phyloP scores from a whole-genome alignment of 345 rosid genomes.

The Dipteronia dyeriana region DNA sequence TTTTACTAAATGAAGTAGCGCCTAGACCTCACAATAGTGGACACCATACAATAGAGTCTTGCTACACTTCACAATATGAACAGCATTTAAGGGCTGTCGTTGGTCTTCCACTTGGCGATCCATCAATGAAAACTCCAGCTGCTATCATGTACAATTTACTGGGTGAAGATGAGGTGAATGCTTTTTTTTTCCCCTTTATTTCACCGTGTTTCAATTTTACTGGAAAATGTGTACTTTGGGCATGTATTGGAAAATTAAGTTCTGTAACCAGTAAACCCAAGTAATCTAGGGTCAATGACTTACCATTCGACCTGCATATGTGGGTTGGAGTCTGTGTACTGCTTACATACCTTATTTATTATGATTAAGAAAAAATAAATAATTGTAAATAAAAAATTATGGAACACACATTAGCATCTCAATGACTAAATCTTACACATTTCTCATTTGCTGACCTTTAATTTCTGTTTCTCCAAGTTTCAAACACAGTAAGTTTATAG shows the following conservation, averaged over 20 bases:
- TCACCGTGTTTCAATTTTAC: not conserved
- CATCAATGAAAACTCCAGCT: constrained; percentile 92
- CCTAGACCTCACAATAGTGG: constrained; percentile 99
- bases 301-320: not conserved
- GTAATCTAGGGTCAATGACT: not conserved
- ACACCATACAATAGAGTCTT: constrained; percentile 93
- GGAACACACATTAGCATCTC: not conserved
- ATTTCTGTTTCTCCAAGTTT: not conserved
- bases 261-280: not conserved
- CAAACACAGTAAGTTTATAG: not conserved
- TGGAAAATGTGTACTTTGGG: not conserved
- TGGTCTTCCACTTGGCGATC: constrained; percentile 97
- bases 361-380: too few species aligned
- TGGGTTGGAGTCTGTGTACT: not conserved
- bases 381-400: too few species aligned
- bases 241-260: not conserved
- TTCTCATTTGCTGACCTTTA: not conserved
- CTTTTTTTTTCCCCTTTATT: not conserved
- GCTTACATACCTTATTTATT: not conserved
- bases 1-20: constrained; percentile 93
- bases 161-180: constrained; percentile 85
- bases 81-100: constrained; percentile 90
- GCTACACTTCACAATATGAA: constrained; percentile 92
- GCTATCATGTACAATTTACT: constrained; percentile 88
- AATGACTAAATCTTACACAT: not conserved